phyloP scores from a whole-genome alignment of 257 asterid genomes.

The Solanum chmielewskii region DNA sequence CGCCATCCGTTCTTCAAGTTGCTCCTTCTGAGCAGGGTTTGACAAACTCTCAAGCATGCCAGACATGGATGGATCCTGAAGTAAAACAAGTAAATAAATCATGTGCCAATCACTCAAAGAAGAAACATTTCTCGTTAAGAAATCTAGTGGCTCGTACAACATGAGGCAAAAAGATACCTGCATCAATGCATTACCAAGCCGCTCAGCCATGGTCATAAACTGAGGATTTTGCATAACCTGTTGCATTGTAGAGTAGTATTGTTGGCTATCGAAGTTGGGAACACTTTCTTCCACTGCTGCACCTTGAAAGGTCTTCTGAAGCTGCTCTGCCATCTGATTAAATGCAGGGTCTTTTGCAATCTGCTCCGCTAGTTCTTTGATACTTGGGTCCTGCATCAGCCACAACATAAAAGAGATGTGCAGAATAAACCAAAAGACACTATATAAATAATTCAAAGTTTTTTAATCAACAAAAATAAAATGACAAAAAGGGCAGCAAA shows the following conservation, averaged over 20 bases:
- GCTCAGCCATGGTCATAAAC: slow-evolving; percentile 93
- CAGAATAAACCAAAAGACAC: background rate
- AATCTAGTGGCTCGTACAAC: background rate
- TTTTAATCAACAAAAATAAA: background rate
- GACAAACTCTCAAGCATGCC: slow-evolving; percentile 85
- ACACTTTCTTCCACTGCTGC: slow-evolving; percentile 50
- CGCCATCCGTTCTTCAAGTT: slow-evolving; percentile 82
- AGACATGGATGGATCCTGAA: slow-evolving; percentile 94
- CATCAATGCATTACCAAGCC: slow-evolving; percentile 79
- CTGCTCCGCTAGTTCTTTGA: slow-evolving; percentile 91
- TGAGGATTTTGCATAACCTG: slow-evolving; percentile 99
- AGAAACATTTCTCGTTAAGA: background rate
- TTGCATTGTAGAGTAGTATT: slow-evolving; percentile 83
- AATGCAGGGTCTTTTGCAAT: slow-evolving; percentile 89
- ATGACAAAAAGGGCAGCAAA: background rate
- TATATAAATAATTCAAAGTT: background rate
- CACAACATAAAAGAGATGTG: background rate
- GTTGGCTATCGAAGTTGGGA: slow-evolving; percentile 84
- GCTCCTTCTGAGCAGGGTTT: slow-evolving; percentile 73
- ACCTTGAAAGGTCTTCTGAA: slow-evolving; percentile 88
- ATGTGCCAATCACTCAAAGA: background rate
- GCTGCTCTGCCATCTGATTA: slow-evolving; percentile 97
- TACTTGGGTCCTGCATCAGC: slow-evolving; percentile 71
- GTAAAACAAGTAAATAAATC: background rate
- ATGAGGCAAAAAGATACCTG: slow-evolving; percentile 41